Percentiles rank a stretch among this genome's conserved stretches.
phyloP scores from a whole-genome alignment of 2,329 filamentous ascomycete genomes.

The Simplicillium aogashimaense region DNA sequence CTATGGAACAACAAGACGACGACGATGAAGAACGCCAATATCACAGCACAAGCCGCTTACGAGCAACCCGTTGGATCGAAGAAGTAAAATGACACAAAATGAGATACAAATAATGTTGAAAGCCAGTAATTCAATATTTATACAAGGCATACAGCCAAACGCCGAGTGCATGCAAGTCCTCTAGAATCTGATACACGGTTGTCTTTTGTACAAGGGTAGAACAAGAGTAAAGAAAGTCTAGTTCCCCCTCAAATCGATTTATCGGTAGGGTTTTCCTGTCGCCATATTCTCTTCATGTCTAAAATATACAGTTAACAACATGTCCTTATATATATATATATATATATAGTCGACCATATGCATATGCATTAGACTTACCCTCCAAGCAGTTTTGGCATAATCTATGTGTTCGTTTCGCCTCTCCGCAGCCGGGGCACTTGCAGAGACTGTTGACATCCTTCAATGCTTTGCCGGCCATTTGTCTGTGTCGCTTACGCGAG shows the following conservation, averaged over 20 bases:
- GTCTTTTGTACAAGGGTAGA: slow-evolving; percentile 14
- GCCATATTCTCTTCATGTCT: slow-evolving; percentile 39
- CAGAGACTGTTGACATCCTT: slow-evolving; percentile 84
- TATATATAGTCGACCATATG: no score
- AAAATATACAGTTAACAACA: slow-evolving; percentile 5
- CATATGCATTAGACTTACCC: no score
- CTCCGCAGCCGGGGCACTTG: slow-evolving; percentile 82
- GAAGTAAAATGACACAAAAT: no score
- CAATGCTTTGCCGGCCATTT: slow-evolving; percentile 90
- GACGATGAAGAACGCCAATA: no score
- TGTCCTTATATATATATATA: no score
- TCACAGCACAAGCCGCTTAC: no score
- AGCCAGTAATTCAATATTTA: slow-evolving; percentile 3
- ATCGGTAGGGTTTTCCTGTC: slow-evolving; percentile 24
- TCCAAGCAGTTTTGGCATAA: slow-evolving; percentile 80
- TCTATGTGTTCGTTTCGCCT: slow-evolving; percentile 78
- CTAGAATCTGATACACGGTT: slow-evolving; percentile 18
- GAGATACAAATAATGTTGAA: no score
- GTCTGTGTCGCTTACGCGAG: slow-evolving; percentile 85
- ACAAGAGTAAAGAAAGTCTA: slow-evolving; percentile 3
- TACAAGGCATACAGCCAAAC: slow-evolving; percentile 21
- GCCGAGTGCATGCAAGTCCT: slow-evolving; percentile 20
- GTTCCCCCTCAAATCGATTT: slow-evolving; percentile 17
- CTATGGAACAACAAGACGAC: no score
- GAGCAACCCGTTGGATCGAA: no score